A percentile compares a stretch with the other conserved stretches of the same genome.
These are phyloP conservation scores for Clonostachys chloroleuca DNA, from an alignment of 2,329 filamentous ascomycete species.

Conservation along the genomic window DNA sequence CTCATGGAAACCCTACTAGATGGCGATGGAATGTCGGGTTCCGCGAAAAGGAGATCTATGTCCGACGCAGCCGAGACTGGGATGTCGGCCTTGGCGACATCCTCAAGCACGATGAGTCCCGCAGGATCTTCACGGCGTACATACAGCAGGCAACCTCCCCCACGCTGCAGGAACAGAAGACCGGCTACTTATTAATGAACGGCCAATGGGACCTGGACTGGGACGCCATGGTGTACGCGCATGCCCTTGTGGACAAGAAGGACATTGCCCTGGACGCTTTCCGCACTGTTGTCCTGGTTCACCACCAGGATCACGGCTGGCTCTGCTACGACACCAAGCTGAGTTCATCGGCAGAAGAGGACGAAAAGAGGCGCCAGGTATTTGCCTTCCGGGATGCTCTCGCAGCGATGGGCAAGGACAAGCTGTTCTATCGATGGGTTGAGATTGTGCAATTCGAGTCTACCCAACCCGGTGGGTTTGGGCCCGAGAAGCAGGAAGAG, in stretches of 20 bases:
- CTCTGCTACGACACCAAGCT: constrained; percentile 53
- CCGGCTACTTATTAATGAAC: constrained; percentile 83
- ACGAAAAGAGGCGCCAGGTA: constrained; percentile 67
- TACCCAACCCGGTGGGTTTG: constrained; percentile 73
- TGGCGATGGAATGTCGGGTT: constrained; percentile 80
- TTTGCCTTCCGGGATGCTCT: constrained; percentile 76
- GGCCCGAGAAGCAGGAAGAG: constrained; percentile 64
- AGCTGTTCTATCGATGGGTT: constrained; percentile 87
- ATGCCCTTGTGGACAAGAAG: constrained; percentile 62
- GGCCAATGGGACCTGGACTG: constrained; percentile 87
- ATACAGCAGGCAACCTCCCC: constrained; percentile 67
- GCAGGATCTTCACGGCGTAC: constrained; percentile 54
- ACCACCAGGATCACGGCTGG: constrained; percentile 68
- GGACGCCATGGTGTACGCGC: constrained; percentile 71
- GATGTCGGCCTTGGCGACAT: constrained; percentile 54
- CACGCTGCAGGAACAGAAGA: constrained; percentile 68
- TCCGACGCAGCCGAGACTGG: constrained; percentile 74
- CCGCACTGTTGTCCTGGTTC: constrained; percentile 64
- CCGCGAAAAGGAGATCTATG: constrained; percentile 72
- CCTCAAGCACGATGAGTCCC: constrained; percentile 43
- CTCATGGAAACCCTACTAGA: constrained; percentile 54
- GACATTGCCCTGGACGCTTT: constrained; percentile 61
- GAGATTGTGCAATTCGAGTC: constrained; percentile 89
- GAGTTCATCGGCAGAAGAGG: constrained; percentile 45
- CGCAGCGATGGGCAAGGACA: constrained; percentile 74